Conservation (phyloP, 306 rosid species). For the Carpinus fangiana region DNA sequence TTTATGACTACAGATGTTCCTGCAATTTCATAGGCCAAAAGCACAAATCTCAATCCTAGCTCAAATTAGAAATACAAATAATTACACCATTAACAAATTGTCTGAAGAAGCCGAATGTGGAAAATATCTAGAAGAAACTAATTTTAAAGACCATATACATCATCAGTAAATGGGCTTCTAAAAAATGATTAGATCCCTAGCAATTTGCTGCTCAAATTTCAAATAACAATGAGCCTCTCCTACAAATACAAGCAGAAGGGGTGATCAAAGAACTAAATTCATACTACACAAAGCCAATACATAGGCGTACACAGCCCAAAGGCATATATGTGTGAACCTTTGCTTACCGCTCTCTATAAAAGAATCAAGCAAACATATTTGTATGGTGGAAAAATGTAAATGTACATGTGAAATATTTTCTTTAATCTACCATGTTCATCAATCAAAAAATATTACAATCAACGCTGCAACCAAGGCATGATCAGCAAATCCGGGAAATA, state of each 20-base stretch:
- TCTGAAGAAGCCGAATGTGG: not conserved
- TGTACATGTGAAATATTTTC: not conserved
- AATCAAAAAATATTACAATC: constrained; percentile 43
- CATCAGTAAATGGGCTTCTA: not conserved
- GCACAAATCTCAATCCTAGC: no score
- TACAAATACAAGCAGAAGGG: not conserved
- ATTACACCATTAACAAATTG: not conserved
- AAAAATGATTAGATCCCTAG: not conserved
- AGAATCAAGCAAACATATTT: not conserved
- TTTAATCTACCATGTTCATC: not conserved
- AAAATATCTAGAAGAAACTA: not conserved
- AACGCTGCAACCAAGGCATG: constrained; percentile 40
- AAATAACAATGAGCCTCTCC: not conserved
- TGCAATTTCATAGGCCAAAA: no score
- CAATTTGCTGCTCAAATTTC: not conserved
- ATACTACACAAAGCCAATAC: not conserved
- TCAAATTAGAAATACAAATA: not conserved
- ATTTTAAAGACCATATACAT: not conserved
- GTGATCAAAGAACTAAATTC: not conserved
- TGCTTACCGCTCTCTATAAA: not conserved
- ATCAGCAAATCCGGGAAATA: constrained; percentile 44
- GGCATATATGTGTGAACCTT: not conserved
- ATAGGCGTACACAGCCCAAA: not conserved
- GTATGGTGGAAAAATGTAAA: not conserved
- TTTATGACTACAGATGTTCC: no score